A percentile compares a stretch with the other conserved stretches of the same genome.
Conservation (phyloP, 2,329 filamentous ascomycete genomes). For the Fusarium sp. region DNA sequence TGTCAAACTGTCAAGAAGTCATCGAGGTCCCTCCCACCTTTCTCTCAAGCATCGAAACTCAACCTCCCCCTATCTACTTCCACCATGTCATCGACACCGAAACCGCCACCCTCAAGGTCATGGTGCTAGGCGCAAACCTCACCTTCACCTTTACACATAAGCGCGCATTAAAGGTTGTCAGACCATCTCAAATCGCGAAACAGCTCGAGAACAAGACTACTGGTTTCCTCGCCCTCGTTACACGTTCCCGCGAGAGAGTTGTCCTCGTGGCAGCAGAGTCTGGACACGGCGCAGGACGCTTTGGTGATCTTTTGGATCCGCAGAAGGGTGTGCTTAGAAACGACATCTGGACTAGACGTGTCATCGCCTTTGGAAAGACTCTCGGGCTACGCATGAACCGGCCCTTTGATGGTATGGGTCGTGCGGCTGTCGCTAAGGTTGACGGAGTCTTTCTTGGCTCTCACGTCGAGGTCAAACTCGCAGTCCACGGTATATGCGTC, state of each 20-base stretch:
- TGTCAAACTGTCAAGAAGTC: conserved; percentile 17
- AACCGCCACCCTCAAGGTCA: conserved; percentile 41
- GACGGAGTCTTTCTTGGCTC: conserved; percentile 48
- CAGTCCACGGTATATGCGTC: conserved; percentile 47
- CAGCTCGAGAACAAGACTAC: conserved; percentile 47
- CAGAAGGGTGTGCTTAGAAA: conserved; percentile 45
- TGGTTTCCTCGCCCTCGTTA: conserved; percentile 48
- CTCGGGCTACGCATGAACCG: conserved; percentile 47
- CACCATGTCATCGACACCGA: conserved; percentile 46
- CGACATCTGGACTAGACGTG: conserved; percentile 47
- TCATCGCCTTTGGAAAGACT: conserved; percentile 44
- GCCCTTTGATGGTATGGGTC: conserved; percentile 43
- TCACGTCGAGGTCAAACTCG: conserved; percentile 57
- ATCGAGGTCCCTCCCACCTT: conserved; percentile 33
- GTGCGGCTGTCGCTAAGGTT: background rate
- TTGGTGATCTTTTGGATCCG: conserved; percentile 47
- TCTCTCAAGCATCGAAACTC: conserved; percentile 33
- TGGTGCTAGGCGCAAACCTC: conserved; percentile 50
- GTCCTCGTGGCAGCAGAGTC: conserved; percentile 50
- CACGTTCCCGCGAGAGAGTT: conserved; percentile 25
- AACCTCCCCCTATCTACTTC: conserved; percentile 45
- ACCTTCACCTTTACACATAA: conserved; percentile 46
- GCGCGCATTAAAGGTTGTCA: conserved; percentile 23
- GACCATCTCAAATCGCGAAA: background rate
- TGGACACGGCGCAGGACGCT: conserved; percentile 47